phyloP scores from a whole-genome alignment of 2,329 filamentous ascomycete species.

The Alternaria alternata region DNA sequence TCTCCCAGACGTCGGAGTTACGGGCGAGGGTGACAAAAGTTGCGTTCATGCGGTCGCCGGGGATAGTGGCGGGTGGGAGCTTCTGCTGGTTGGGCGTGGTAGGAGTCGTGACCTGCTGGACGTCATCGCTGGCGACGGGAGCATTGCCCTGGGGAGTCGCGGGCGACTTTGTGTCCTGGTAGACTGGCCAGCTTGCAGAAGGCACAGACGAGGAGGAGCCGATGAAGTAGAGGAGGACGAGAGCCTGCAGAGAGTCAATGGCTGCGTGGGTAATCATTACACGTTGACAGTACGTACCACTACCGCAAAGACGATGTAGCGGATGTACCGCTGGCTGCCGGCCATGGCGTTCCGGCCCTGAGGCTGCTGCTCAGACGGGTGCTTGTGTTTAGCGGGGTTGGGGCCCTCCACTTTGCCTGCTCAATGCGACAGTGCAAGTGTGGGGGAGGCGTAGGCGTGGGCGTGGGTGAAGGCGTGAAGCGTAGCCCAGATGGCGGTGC shows the following conservation, averaged over 20 bases:
- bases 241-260: slow-evolving; percentile 54
- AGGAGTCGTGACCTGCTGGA: slow-evolving; percentile 23
- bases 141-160: slow-evolving; percentile 25
- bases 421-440: slow-evolving; percentile 9
- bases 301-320: slow-evolving; percentile 79
- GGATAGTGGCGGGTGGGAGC: slow-evolving; percentile 58
- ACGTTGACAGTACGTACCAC: slow-evolving; percentile 66
- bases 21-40: slow-evolving; percentile 96
- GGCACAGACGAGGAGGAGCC: slow-evolving; percentile 66
- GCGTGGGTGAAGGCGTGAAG: neutral
- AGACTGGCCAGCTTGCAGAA: slow-evolving; percentile 45
- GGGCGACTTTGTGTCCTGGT: slow-evolving; percentile 29
- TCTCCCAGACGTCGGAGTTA: slow-evolving; percentile 95
- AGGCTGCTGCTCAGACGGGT: slow-evolving; percentile 26
- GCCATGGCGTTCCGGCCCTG: slow-evolving; percentile 67
- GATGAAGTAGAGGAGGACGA: slow-evolving; percentile 84
- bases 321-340: slow-evolving; percentile 74
- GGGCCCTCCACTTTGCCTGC: slow-evolving; percentile 40
- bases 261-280: neutral
- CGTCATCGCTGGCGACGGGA: slow-evolving; percentile 20
- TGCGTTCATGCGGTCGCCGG: slow-evolving; percentile 86
- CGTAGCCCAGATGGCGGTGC: neutral
- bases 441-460: neutral
- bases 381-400: slow-evolving; percentile 30
- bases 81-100: slow-evolving; percentile 47